Conservation (phyloP, 2,329 filamentous ascomycete species). For the Metarhizium guizhouense region DNA sequence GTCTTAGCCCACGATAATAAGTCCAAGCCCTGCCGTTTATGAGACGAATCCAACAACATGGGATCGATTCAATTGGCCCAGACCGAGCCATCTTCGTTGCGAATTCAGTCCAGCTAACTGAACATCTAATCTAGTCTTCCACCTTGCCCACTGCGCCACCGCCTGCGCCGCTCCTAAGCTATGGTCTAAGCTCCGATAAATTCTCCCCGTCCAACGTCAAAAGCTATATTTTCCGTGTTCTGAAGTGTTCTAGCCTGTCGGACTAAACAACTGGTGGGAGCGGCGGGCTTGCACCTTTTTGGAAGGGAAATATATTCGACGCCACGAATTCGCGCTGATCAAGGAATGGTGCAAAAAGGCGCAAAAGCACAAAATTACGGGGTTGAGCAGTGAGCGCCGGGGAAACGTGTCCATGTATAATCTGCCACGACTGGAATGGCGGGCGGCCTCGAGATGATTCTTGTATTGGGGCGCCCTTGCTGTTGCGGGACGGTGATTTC, state of each 20-base stretch:
- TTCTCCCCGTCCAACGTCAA: neutral
- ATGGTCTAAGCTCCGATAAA: slow-evolving; percentile 86
- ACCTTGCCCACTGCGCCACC: slow-evolving; percentile 91
- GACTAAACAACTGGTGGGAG: neutral
- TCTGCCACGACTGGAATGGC: slow-evolving; percentile 10
- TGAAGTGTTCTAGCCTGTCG: neutral
- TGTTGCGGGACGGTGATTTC: slow-evolving; percentile 1
- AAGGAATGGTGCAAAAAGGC: neutral
- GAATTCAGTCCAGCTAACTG: neutral
- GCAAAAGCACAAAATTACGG: slow-evolving; percentile 3
- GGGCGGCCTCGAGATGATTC: neutral
- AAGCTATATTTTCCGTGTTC: neutral
- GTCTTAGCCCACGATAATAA: slow-evolving; percentile 27
- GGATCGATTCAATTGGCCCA: neutral
- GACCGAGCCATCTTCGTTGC: neutral
- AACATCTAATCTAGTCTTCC: slow-evolving; percentile 69
- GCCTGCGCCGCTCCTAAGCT: slow-evolving; percentile 94
- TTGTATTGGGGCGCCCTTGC: neutral
- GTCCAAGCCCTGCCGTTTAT: neutral
- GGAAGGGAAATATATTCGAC: neutral
- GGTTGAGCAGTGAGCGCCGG: neutral
- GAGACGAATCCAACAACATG: neutral
- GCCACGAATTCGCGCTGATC: neutral
- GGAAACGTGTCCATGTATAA: slow-evolving; percentile 5
- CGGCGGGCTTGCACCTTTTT: neutral